Evolutionary conservation across 73 alveolate species (phyloP).

Genomic region (Stentor coeruleus): DNA sequence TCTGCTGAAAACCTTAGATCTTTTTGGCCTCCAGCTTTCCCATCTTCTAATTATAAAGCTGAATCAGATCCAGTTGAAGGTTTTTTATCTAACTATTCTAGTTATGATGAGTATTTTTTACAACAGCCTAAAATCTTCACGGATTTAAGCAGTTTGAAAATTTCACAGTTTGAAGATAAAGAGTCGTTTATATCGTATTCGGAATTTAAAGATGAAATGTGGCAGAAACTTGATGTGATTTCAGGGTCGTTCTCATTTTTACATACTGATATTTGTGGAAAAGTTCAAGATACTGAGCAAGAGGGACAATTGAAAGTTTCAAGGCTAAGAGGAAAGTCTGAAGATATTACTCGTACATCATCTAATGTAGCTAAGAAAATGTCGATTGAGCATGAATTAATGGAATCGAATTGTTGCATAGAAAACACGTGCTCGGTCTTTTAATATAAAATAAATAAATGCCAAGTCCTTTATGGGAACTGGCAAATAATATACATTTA

Average conservation of each 20-base stretch:
- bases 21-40: constrained; percentile 36
- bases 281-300: background rate
- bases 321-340: background rate
- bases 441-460: too few relatives aligned
- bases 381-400: background rate
- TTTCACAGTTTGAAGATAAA: background rate
- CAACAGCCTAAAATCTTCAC: background rate
- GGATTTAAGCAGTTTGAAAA: background rate
- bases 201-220: constrained; percentile 14
- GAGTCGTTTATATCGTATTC: background rate
- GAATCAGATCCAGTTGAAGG: background rate
- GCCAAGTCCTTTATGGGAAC: too few relatives aligned
- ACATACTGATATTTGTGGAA: background rate
- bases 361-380: background rate
- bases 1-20: constrained; percentile 23
- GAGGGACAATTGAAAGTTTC: background rate
- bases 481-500: background rate
- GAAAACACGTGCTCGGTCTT: background rate
- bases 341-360: background rate
- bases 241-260: background rate
- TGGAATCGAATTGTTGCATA: background rate
- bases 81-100: background rate
- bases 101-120: background rate
- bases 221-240: background rate
- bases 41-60: background rate